Conservation (phyloP, 1,139 yeast species). For the Yamadazyma siamensis region DNA sequence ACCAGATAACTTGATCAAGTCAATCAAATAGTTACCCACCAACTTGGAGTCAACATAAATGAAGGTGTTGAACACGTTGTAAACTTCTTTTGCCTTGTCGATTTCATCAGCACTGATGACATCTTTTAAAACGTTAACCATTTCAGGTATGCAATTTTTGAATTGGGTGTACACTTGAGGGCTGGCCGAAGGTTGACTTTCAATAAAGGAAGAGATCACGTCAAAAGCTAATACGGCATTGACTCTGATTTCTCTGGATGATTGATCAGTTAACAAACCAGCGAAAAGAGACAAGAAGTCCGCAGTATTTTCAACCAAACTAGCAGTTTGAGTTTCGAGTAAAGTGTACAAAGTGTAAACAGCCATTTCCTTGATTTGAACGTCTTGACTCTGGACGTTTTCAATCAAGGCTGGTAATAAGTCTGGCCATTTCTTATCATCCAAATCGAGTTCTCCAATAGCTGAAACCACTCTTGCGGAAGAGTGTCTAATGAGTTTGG, state of each 20-base stretch:
- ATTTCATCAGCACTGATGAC: slow-evolving; percentile 69
- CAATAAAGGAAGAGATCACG: slow-evolving; percentile 65
- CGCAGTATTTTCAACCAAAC: slow-evolving; percentile 57
- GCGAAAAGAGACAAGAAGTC: slow-evolving; percentile 71
- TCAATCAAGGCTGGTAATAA: slow-evolving; percentile 68
- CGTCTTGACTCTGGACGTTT: slow-evolving; percentile 62
- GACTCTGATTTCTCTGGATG: slow-evolving; percentile 72
- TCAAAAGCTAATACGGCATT: slow-evolving; percentile 83
- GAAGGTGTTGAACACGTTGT: slow-evolving; percentile 82
- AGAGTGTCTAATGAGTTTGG: slow-evolving; percentile 79
- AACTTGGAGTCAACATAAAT: slow-evolving; percentile 72
- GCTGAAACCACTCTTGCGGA: slow-evolving; percentile 87
- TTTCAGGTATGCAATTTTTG: slow-evolving; percentile 67
- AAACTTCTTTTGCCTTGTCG: slow-evolving; percentile 69
- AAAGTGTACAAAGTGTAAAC: slow-evolving; percentile 75
- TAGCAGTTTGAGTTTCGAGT: slow-evolving; percentile 69
- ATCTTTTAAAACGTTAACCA: slow-evolving; percentile 79
- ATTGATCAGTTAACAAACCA: slow-evolving; percentile 62
- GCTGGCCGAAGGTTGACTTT: slow-evolving; percentile 48
- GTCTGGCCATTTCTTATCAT: slow-evolving; percentile 68
- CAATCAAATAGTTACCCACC: slow-evolving; percentile 72
- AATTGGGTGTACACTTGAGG: slow-evolving; percentile 55
- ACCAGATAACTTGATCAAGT: slow-evolving; percentile 67
- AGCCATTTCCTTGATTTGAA: slow-evolving; percentile 77
- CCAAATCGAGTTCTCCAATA: slow-evolving; percentile 74